A percentile compares a stretch with the other conserved stretches of the same genome.
phyloP scores from a whole-genome alignment of 345 rosid species.

The Xanthoceras sorbifolium region DNA sequence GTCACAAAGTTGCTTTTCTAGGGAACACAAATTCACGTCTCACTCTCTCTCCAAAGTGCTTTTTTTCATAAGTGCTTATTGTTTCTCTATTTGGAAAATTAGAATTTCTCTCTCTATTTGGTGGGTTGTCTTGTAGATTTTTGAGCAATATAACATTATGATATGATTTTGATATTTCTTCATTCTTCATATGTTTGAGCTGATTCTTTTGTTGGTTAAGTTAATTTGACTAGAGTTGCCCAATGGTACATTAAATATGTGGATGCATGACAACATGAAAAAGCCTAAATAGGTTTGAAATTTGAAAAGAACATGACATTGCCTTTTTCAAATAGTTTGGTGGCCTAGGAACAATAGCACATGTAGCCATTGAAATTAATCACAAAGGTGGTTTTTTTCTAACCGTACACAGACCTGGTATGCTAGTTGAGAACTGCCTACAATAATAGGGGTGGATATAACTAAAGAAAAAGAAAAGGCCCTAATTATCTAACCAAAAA shows the following conservation, averaged over 20 bases:
- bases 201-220: not conserved
- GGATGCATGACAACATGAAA: not conserved
- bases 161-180: not conserved
- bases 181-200: not conserved
- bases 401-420: no score
- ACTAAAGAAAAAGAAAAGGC: no score
- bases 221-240: not conserved
- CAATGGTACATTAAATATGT: not conserved
- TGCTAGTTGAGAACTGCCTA: no score
- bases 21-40: slow-evolving; percentile 20
- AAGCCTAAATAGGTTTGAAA: not conserved
- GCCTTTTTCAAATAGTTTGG: slow-evolving; percentile 3
- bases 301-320: not conserved
- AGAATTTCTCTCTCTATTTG: slow-evolving; percentile 5
- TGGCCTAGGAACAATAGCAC: not conserved
- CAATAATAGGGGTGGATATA: no score
- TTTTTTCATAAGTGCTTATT: not conserved
- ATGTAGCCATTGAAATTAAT: no score
- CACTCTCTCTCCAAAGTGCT: not conserved
- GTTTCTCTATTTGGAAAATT: not conserved
- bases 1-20: slow-evolving; percentile 22
- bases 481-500: no score
- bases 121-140: slow-evolving; percentile 3
- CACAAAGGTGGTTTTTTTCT: no score
- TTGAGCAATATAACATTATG: not conserved